Conservation (phyloP, 2,329 filamentous ascomycete genomes). For the Aspergillus sp. region DNA sequence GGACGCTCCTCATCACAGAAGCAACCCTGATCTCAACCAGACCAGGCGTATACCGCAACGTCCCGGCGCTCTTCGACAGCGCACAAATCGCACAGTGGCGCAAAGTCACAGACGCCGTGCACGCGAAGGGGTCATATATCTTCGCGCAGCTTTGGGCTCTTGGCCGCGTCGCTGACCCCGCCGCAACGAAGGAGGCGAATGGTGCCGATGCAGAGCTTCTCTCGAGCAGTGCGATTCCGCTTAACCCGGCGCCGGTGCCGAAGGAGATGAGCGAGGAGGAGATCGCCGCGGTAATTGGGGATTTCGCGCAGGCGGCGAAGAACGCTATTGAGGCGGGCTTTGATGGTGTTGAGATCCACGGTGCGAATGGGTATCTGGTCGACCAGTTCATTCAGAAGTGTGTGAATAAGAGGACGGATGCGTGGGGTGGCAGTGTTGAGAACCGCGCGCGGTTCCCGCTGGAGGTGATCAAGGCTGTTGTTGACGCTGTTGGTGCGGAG, state of each 20-base stretch:
- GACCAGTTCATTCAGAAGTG: conserved; percentile 53
- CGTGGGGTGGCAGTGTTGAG: conserved; percentile 53
- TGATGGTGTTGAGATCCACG: conserved; percentile 53
- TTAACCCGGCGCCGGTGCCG: conserved; percentile 24
- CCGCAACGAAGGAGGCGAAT: conserved; percentile 23
- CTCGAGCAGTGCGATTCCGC: conserved; percentile 23
- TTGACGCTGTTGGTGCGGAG: conserved; percentile 46
- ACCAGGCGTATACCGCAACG: conserved; percentile 51
- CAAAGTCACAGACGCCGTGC: conserved; percentile 61
- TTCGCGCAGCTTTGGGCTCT: conserved; percentile 63
- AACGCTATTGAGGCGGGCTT: conserved; percentile 58
- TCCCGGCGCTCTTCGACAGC: conserved; percentile 58
- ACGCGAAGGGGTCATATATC: conserved; percentile 61
- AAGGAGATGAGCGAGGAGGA: conserved; percentile 39
- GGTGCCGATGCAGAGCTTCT: conserved; percentile 17
- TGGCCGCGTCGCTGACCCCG: conserved; percentile 54
- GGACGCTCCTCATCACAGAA: conserved; percentile 61
- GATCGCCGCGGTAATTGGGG: conserved; percentile 43
- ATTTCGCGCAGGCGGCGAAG: conserved; percentile 47
- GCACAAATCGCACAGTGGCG: conserved; percentile 63
- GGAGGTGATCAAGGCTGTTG: conserved; percentile 50
- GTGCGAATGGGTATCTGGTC: conserved; percentile 51
- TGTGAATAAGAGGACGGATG: conserved; percentile 50
- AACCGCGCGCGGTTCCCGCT: conserved; percentile 55
- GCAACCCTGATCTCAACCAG: conserved; percentile 53